A percentile compares a stretch with the other conserved stretches of the same genome.
phyloP scores from a whole-genome alignment of 495 filamentous ascomycete species.

The Trichocladium uniseriatum region DNA sequence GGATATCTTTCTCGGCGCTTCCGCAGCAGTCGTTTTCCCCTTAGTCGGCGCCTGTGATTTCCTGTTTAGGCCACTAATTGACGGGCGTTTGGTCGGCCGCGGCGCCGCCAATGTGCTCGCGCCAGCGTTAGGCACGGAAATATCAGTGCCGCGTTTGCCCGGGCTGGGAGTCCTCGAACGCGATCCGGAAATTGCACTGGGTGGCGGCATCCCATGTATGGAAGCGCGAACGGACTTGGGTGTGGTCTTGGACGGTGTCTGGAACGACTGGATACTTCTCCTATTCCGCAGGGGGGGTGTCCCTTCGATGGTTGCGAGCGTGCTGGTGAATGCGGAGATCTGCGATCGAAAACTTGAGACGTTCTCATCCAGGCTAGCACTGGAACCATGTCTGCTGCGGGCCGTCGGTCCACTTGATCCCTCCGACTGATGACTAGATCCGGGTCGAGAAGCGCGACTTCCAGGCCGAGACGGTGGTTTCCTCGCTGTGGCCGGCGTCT shows the following conservation, averaged over 20 bases:
- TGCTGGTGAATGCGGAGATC: constrained; percentile 27
- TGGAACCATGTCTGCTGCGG: constrained; percentile 35
- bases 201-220: constrained; percentile 11
- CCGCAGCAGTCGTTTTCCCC: constrained; percentile 25
- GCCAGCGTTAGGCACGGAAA: constrained; percentile 30
- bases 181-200: constrained; percentile 17
- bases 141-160: constrained; percentile 24
- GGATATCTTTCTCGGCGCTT: constrained; percentile 32
- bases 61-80: constrained; percentile 44
- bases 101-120: constrained; percentile 44
- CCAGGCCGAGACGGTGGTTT: constrained; percentile 27
- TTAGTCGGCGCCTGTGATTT: constrained; percentile 42
- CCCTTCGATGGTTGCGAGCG: constrained; percentile 29
- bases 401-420: constrained; percentile 25
- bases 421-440: constrained; percentile 39
- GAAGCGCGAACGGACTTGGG: constrained; percentile 10
- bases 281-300: constrained; percentile 26
- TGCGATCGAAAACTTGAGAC: constrained; percentile 24
- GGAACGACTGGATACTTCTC: constrained; percentile 20
- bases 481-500: constrained; percentile 11
- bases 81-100: constrained; percentile 45
- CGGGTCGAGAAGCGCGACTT: constrained; percentile 32
- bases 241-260: constrained; percentile 11
- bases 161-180: constrained; percentile 36
- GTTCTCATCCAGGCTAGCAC: constrained; percentile 26